Evolutionary conservation across 805 yeast genomes (phyloP).

Genomic region (Yamadazyma tumulicola): DNA sequence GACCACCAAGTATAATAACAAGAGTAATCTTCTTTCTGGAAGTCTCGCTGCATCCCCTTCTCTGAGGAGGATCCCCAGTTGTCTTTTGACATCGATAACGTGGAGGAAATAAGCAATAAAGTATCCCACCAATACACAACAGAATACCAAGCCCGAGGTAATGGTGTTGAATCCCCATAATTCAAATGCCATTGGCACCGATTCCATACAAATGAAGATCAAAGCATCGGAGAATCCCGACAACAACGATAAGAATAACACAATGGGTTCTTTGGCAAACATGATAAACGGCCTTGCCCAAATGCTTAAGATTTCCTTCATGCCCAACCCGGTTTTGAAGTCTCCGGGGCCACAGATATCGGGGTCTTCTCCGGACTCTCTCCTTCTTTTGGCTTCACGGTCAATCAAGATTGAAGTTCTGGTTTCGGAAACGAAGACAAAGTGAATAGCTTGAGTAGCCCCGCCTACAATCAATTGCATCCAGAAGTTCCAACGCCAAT

Average conservation of each 20-base stretch:
- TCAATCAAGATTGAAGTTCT: slow-evolving; percentile 31
- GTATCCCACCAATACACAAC: slow-evolving; percentile 33
- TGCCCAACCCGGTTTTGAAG: slow-evolving; percentile 17
- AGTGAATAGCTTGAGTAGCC: slow-evolving; percentile 28
- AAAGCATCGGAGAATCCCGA: slow-evolving; percentile 41
- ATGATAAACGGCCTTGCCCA: slow-evolving; percentile 40
- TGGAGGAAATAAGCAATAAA: slow-evolving; percentile 32
- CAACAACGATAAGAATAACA: slow-evolving; percentile 33
- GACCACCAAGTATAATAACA: slow-evolving; percentile 35
- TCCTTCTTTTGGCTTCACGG: slow-evolving; percentile 33
- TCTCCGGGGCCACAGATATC: slow-evolving; percentile 36
- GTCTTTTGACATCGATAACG: slow-evolving; percentile 31
- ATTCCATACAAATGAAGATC: slow-evolving; percentile 38
- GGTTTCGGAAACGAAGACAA: slow-evolving; percentile 34
- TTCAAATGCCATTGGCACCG: slow-evolving; percentile 27
- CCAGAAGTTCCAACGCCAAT: slow-evolving; percentile 26
- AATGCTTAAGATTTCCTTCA: slow-evolving; percentile 22
- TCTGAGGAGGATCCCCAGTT: slow-evolving; percentile 18
- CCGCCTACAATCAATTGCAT: slow-evolving; percentile 35
- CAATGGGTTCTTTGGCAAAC: slow-evolving; percentile 38
- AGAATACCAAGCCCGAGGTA: slow-evolving; percentile 27
- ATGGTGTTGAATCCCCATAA: slow-evolving; percentile 34
- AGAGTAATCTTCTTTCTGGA: slow-evolving; percentile 27
- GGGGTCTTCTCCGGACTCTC: slow-evolving; percentile 27
- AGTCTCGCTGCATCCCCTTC: slow-evolving; percentile 24